Percentiles rank a stretch among this genome's conserved stretches.
These are phyloP conservation scores for Xylaria intraflava DNA, from an alignment of 495 filamentous ascomycete genomes.

Conservation along the genomic window DNA sequence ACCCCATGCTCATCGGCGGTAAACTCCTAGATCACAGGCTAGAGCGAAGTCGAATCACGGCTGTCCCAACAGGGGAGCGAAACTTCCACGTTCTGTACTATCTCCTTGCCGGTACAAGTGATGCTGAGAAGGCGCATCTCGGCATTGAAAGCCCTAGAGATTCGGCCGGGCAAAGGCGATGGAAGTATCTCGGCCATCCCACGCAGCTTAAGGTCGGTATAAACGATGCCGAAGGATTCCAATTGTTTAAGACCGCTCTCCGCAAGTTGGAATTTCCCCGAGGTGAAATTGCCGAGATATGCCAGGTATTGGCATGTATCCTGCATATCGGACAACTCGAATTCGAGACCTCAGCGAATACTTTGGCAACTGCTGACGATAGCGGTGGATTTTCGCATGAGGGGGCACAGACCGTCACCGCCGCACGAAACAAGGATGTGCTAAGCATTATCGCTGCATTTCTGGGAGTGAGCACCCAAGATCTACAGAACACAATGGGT, in stretches of 20 bases:
- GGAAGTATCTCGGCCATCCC: conserved; percentile 93
- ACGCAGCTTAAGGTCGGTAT: conserved; percentile 95
- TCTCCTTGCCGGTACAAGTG: conserved; percentile 82
- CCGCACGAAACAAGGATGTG: conserved; percentile 89
- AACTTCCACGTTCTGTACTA: conserved; percentile 97
- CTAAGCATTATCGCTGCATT: conserved; percentile 83
- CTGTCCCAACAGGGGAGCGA: conserved; percentile 88
- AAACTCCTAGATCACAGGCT: conserved; percentile 91
- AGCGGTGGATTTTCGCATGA: conserved; percentile 96
- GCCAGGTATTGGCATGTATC: conserved; percentile 84
- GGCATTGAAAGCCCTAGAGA: conserved; percentile 62
- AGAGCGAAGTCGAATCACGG: conserved; percentile 81
- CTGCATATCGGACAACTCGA: conserved; percentile 94
- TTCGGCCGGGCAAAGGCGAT: conserved; percentile 63
- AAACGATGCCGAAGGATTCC: conserved; percentile 91
- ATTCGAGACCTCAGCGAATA: conserved; percentile 73
- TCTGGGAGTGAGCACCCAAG: conserved; percentile 69
- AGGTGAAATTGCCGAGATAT: conserved; percentile 91
- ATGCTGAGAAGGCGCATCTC: conserved; percentile 81
- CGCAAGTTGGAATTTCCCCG: conserved; percentile 90
- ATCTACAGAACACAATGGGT: conserved; percentile 80
- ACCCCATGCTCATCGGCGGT: conserved; percentile 80
- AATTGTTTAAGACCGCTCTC: conserved; percentile 93
- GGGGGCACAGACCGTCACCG: conserved; percentile 75
- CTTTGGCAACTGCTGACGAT: conserved; percentile 72